phyloP scores from a whole-genome alignment of 2,329 filamentous ascomycete genomes.

The Arthroderma sp. region DNA sequence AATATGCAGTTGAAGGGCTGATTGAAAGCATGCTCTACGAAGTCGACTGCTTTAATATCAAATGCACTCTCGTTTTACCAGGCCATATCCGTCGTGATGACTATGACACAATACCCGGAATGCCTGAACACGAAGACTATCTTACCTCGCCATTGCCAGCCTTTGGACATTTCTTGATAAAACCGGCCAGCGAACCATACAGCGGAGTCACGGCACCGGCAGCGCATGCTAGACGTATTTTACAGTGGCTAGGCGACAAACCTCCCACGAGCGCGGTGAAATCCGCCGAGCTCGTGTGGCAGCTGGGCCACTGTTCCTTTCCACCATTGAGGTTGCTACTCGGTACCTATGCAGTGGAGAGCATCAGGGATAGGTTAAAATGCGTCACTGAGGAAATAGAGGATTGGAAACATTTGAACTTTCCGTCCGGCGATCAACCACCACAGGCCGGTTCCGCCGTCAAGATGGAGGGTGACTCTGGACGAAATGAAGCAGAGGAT shows the following conservation, averaged over 20 bases:
- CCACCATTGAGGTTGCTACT: conserved; percentile 77
- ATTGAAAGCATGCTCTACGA: conserved; percentile 97
- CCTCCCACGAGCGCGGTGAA: conserved; percentile 90
- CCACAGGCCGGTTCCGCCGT: not conserved
- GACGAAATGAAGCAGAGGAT: not conserved
- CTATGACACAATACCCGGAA: conserved; percentile 16
- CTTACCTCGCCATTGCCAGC: conserved; percentile 51
- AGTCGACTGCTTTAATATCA: conserved; percentile 81
- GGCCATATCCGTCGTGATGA: conserved; percentile 82
- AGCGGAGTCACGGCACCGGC: conserved; percentile 65
- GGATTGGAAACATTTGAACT: conserved; percentile 82
- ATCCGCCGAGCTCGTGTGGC: conserved; percentile 86
- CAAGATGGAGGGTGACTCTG: not conserved
- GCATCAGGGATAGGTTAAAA: conserved; percentile 75
- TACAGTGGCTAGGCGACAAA: conserved; percentile 86
- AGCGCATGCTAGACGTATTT: conserved; percentile 76
- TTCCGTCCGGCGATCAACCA: conserved; percentile 35
- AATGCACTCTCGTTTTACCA: conserved; percentile 84
- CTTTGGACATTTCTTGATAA: conserved; percentile 88
- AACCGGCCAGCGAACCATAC: conserved; percentile 72
- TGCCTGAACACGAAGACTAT: conserved; percentile 17
- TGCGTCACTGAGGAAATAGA: conserved; percentile 91
- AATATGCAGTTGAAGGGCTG: conserved; percentile 90
- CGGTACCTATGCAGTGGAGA: conserved; percentile 90
- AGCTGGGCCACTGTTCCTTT: conserved; percentile 87